These are phyloP conservation scores for Ceriops decandra DNA, from an alignment of 345 rosid species.

Conservation along the genomic window DNA sequence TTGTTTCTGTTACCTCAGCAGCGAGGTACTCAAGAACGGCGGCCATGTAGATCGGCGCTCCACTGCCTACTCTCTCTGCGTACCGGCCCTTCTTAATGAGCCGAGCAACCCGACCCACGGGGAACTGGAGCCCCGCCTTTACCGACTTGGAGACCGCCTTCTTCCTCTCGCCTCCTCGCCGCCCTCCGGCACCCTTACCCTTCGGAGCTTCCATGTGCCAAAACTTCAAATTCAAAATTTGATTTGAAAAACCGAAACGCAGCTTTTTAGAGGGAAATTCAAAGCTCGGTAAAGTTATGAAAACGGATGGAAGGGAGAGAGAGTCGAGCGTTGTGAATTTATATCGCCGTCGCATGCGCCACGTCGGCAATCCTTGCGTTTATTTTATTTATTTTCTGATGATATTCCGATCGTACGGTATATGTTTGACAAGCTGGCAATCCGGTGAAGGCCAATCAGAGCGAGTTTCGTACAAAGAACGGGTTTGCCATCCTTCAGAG, in stretches of 20 bases:
- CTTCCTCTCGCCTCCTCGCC: constrained; percentile 18
- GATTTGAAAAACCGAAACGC: background rate
- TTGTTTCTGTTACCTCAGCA: constrained; percentile 14
- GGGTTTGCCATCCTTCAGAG: no score
- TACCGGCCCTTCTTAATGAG: constrained; percentile 26
- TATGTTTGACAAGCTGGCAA: constrained; percentile 23
- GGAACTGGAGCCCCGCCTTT: constrained; percentile 26
- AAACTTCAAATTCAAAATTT: background rate
- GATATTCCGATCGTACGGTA: background rate
- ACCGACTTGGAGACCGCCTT: constrained; percentile 20
- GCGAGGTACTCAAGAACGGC: constrained; percentile 29
- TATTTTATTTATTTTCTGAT: no score
- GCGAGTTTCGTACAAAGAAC: no score
- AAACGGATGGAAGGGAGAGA: background rate
- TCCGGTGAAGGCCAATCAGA: background rate
- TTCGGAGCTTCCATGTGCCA: background rate
- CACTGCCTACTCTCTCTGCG: constrained; percentile 19
- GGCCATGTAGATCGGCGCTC: constrained; percentile 24
- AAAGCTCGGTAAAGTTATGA: background rate
- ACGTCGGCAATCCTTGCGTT: constrained; percentile 4
- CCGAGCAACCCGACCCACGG: constrained; percentile 22
- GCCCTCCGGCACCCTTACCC: constrained; percentile 24
- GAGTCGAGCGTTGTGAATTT: accelerated
- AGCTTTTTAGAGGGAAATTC: constrained; percentile 3
- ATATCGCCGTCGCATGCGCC: background rate